Evolutionary conservation across 169 alveolate genomes (phyloP).

Genomic region (Pseudocohnilembus persalinus): DNA sequence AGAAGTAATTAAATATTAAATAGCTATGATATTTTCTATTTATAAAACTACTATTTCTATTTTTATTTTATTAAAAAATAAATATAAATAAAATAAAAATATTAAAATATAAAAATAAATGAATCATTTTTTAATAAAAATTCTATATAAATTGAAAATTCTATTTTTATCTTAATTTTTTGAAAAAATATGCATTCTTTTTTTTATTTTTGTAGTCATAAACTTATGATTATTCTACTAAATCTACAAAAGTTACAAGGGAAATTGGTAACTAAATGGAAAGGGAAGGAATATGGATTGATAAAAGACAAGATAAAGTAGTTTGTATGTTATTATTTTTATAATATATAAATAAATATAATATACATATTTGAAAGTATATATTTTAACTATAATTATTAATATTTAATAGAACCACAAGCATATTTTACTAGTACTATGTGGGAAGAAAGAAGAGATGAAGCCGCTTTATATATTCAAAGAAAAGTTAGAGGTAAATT

Average conservation of each 20-base stretch:
- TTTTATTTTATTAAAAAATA: too few species aligned
- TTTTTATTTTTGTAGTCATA: slow-evolving; percentile 28
- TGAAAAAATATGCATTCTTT: neutral
- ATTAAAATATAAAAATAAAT: too few species aligned
- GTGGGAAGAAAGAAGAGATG: slow-evolving; percentile 84
- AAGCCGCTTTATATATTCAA: slow-evolving; percentile 78
- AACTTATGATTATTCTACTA: slow-evolving; percentile 79
- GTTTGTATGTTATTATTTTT: slow-evolving; percentile 33
- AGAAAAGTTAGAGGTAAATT: slow-evolving; percentile 75
- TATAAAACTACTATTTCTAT: too few species aligned
- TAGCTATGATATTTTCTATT: neutral
- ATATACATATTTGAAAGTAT: too few species aligned
- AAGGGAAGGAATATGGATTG: slow-evolving; percentile 70
- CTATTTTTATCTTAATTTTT: neutral
- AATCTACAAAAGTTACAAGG: slow-evolving; percentile 74
- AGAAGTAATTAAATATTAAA: slow-evolving; percentile 63
- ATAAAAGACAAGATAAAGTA: slow-evolving; percentile 61
- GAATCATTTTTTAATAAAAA: too few species aligned
- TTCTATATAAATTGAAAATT: too few species aligned
- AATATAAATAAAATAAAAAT: neutral
- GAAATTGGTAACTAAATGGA: slow-evolving; percentile 89
- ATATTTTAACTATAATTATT: too few species aligned
- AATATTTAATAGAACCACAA: too few species aligned
- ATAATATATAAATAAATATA: too few species aligned
- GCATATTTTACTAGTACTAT: slow-evolving; percentile 79